Conservation (phyloP, 495 filamentous ascomycete species). For the Neurospora terricola region DNA sequence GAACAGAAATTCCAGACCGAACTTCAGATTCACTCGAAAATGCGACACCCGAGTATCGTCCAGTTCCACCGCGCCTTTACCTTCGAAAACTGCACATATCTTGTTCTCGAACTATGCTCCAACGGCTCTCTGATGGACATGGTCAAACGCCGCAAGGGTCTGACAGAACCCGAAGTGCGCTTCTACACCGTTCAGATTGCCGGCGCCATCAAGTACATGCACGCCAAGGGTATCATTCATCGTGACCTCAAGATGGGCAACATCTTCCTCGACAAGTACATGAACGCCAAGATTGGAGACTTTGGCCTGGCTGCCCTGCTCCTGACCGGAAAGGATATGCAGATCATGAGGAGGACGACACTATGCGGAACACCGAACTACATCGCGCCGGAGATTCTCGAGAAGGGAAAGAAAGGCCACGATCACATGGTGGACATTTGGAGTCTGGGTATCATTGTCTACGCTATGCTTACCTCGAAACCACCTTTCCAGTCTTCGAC, state of each 20-base stretch:
- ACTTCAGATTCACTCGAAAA: conserved; percentile 94
- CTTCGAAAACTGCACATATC: conserved; percentile 78
- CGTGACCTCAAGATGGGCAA: conserved; percentile 97
- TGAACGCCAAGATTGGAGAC: conserved; percentile 97
- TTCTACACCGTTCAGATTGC: conserved; percentile 89
- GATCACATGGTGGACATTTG: conserved; percentile 90
- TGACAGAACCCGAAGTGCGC: conserved; percentile 85
- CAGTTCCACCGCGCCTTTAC: conserved; percentile 91
- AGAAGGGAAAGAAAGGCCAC: conserved; percentile 77
- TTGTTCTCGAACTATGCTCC: conserved; percentile 86
- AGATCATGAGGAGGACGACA: conserved; percentile 66
- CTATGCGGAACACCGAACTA: conserved; percentile 98
- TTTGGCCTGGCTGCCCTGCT: conserved; percentile 94
- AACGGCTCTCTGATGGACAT: conserved; percentile 99
- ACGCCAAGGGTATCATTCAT: conserved; percentile 89
- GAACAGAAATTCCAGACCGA: conserved; percentile 98
- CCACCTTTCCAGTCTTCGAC: conserved; percentile 77
- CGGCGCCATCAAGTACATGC: conserved; percentile 94
- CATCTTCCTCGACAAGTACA: conserved; percentile 86
- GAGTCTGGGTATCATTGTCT: conserved; percentile 95
- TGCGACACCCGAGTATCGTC: conserved; percentile 89
- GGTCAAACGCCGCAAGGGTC: conserved; percentile 74
- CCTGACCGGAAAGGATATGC: conserved; percentile 74
- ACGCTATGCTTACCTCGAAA: conserved; percentile 83
- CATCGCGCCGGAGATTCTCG: conserved; percentile 90